Conservation (phyloP, 1,139 yeast genomes). For the Nakaseomyces kungkrabaensis region DNA sequence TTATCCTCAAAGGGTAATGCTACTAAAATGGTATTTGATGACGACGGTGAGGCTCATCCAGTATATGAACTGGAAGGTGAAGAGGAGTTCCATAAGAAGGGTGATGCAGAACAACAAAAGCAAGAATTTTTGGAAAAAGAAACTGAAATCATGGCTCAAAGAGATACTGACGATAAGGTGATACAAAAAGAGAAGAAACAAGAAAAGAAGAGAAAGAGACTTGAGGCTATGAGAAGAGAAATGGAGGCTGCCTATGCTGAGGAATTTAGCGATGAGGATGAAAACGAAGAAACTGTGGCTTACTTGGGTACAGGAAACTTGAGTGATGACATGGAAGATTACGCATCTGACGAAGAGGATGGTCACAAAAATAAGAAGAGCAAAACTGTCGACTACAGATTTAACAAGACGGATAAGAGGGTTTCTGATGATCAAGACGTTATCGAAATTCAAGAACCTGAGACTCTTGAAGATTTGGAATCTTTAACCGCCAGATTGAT, state of each 20-base stretch:
- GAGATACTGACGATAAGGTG: slow-evolving; percentile 69
- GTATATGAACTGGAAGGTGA: slow-evolving; percentile 86
- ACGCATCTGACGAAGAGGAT: slow-evolving; percentile 32
- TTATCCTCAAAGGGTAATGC: slow-evolving; percentile 57
- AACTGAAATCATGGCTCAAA: slow-evolving; percentile 52
- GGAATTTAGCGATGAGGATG: slow-evolving; percentile 29
- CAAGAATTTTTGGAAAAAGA: slow-evolving; percentile 57
- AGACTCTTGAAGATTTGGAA: slow-evolving; percentile 87
- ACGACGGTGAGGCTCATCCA: slow-evolving; percentile 86
- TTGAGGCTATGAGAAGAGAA: slow-evolving; percentile 64
- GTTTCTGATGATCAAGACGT: slow-evolving; percentile 32
- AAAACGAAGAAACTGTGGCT: slow-evolving; percentile 16
- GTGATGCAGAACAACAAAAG: slow-evolving; percentile 66
- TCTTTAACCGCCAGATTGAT: slow-evolving; percentile 70
- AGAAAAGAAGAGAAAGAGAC: slow-evolving; percentile 83
- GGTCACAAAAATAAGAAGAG: slow-evolving; percentile 45
- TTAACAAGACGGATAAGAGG: slow-evolving; percentile 41
- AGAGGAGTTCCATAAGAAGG: slow-evolving; percentile 70
- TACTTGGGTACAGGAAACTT: slow-evolving; percentile 29
- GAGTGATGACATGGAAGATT: slow-evolving; percentile 35
- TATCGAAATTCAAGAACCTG: slow-evolving; percentile 77
- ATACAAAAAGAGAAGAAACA: slow-evolving; percentile 74
- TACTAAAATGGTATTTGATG: slow-evolving; percentile 78
- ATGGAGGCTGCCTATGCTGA: slow-evolving; percentile 31
- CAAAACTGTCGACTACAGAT: slow-evolving; percentile 29